Conservation (phyloP, 495 filamentous ascomycete genomes). For the Echria macrotheca region DNA sequence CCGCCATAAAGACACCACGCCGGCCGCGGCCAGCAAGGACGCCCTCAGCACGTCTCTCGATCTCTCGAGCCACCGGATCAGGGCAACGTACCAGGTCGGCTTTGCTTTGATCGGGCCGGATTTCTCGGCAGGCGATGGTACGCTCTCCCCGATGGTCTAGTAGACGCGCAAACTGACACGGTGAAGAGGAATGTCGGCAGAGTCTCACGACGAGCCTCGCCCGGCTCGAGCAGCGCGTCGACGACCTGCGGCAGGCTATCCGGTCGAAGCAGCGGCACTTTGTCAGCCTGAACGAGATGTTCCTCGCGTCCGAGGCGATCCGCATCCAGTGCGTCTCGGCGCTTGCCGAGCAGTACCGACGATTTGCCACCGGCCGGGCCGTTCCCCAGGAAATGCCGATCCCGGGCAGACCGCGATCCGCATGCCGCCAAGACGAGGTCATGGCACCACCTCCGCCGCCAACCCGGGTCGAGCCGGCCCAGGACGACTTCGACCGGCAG, state of each 20-base stretch:
- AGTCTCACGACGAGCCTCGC: slow-evolving; percentile 20
- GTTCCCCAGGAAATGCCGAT: slow-evolving; percentile 28
- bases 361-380: slow-evolving; percentile 31
- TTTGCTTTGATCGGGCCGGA: slow-evolving; percentile 32
- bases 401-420: slow-evolving; percentile 14
- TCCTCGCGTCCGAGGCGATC: slow-evolving; percentile 28
- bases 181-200: slow-evolving; percentile 26
- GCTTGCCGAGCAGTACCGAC: slow-evolving; percentile 32
- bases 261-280: slow-evolving; percentile 13
- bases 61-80: slow-evolving; percentile 29
- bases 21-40: slow-evolving; percentile 14
- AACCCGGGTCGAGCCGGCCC: slow-evolving; percentile 2
- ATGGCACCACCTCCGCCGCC: neutral
- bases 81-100: slow-evolving; percentile 29
- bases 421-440: slow-evolving; percentile 4
- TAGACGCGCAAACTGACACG: no score
- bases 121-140: slow-evolving; percentile 34
- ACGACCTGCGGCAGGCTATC: slow-evolving; percentile 17
- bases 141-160: no score
- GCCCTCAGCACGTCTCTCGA: slow-evolving; percentile 32
- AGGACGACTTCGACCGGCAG: slow-evolving; percentile 13
- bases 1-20: neutral
- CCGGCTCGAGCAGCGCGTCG: slow-evolving; percentile 23
- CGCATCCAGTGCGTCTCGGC: slow-evolving; percentile 26
- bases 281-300: slow-evolving; percentile 26